phyloP scores from a whole-genome alignment of 495 filamentous ascomycete species.

The Trichoderma orchidacearum region DNA sequence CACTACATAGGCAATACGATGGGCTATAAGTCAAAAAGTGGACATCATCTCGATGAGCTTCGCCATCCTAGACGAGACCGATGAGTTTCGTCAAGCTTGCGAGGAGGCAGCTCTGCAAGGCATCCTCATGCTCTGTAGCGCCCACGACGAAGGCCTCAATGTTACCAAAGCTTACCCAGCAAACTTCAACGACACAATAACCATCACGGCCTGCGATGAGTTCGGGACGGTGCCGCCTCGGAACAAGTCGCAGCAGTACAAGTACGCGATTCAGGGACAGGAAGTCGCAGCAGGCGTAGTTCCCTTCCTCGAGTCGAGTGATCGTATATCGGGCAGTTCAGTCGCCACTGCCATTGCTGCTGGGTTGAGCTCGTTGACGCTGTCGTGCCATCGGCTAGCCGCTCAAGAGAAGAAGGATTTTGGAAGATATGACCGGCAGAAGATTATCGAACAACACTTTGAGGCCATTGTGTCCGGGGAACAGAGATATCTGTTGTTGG shows the following conservation, averaged over 20 bases:
- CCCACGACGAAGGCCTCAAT: constrained; percentile 5
- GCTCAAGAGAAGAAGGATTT: neutral
- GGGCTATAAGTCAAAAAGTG: constrained; percentile 4
- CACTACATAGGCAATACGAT: constrained; percentile 2
- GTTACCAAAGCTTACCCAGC: neutral
- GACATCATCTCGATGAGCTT: constrained; percentile 9
- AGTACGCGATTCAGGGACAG: neutral
- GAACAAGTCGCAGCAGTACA: neutral
- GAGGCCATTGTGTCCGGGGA: neutral
- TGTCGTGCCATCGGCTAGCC: neutral
- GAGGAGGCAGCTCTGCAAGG: neutral
- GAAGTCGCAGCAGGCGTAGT: neutral
- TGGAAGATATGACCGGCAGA: neutral
- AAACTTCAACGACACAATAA: neutral
- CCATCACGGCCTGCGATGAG: constrained; percentile 5
- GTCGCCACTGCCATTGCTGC: constrained; percentile 5
- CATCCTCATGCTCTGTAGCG: constrained; percentile 5
- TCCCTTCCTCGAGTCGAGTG: constrained; percentile 2
- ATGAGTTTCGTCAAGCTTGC: neutral
- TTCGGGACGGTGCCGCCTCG: constrained; percentile 2
- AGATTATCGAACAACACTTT: neutral
- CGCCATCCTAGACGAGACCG: neutral
- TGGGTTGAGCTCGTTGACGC: neutral
- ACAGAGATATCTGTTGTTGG: neutral
- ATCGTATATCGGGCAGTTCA: constrained; percentile 2